Percentiles rank a stretch among this genome's conserved stretches.
phyloP scores from a whole-genome alignment of 2,329 filamentous ascomycete genomes.

The Phyllosticta citrichinensis region DNA sequence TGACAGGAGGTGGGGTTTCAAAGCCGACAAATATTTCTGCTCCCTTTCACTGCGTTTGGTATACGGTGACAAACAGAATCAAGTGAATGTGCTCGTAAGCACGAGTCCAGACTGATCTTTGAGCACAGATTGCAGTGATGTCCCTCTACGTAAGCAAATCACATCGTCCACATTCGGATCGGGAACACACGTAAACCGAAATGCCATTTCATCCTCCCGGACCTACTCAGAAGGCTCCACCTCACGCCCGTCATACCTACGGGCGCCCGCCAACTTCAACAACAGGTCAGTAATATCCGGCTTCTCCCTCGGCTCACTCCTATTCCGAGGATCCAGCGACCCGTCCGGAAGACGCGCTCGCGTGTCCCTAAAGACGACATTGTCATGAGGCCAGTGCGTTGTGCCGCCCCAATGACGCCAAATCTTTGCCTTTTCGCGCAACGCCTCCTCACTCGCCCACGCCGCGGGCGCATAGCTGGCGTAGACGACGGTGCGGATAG shows the following conservation, averaged over 20 bases:
- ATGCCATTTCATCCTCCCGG: background rate
- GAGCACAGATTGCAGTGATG: background rate
- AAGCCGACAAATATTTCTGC: too few species aligned
- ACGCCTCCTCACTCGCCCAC: conserved; percentile 9
- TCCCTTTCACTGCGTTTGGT: background rate
- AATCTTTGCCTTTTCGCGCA: conserved; percentile 12
- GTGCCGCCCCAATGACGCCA: conserved; percentile 12
- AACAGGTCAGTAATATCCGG: conserved; percentile 1
- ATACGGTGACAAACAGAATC: background rate
- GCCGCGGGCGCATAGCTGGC: conserved; percentile 13
- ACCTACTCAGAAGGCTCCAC: background rate
- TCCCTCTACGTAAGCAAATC: background rate
- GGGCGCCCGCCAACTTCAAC: conserved; percentile 8
- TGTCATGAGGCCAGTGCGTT: conserved; percentile 9
- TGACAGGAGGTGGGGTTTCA: too few species aligned
- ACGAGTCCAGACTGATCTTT: background rate
- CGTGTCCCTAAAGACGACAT: background rate
- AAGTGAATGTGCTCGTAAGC: background rate
- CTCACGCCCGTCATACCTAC: conserved; percentile 7
- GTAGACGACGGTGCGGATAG: conserved; percentile 6
- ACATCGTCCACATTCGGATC: background rate
- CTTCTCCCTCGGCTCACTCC: conserved; percentile 2
- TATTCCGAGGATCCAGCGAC: background rate
- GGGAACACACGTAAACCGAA: background rate
- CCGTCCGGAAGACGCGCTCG: background rate